Base-by-base conservation (phyloP, 192 early-diverging fungal species). In the Coemansia sp. region DNA sequence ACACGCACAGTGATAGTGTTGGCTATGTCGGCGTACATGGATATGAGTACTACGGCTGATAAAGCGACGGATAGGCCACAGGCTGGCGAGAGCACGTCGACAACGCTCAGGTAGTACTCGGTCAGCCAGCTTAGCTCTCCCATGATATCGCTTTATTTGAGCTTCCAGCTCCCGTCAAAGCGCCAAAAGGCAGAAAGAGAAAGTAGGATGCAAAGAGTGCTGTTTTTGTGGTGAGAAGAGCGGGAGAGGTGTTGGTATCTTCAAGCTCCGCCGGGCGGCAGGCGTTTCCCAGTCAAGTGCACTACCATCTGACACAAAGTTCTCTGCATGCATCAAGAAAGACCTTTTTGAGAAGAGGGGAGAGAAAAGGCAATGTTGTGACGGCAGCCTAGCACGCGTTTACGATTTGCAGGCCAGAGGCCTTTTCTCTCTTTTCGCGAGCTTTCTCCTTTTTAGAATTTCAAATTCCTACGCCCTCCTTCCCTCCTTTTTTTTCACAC, bases 11-110 rank as follows among this genome's bases (percentile, higher is more conserved):
- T 69, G 18, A 79, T 64, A 5, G 76, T 67, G 55, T 73, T 45
- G 1, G 76, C 71, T 1, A 64, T 57, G 62, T 73, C 76, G 24
- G 48, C 37, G 76, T 79, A 79, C 71, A 79, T 79, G 4, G 71
- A 37, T 38, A 79, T 53, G 9, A 79, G 67, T 23, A 79, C 76
- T 3, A 20, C 48, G 0, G 76, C 67, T 4, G 76, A 73, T 5
- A 79, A 67, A 5, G 76, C 76, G 8, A 73, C 71, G 10, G 76
- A 60, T 20, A 79, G 64, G 9, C 76, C 76, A 61, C 76, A 79
- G 6, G 76, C 71, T 0, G 76, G 76, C 58, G 71, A 66, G n/a
- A 79, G 58, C 40, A 79, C 76, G 37, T 79, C 76, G 39, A 70
- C 63, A 10, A 73, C 46, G 64, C 62, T 71, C 55, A 70, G 55